Base-by-base conservation (phyloP, 2,329 filamentous ascomycete species). In the Chrysoporthe austroafricana region DNA sequence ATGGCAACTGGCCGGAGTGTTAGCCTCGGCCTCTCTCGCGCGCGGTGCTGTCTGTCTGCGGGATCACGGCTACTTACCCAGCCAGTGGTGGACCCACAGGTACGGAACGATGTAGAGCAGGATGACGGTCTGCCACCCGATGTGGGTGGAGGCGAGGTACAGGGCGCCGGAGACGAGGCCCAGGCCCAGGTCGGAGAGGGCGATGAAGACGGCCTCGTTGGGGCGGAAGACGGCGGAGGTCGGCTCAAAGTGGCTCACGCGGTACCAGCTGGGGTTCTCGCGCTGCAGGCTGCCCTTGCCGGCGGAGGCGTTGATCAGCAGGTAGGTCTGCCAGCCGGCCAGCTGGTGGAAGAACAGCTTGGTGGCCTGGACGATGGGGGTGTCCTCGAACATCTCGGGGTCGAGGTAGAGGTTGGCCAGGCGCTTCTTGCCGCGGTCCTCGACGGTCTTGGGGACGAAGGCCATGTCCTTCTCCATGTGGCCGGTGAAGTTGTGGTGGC, bases 61-160 rank as follows among this genome's bases (percentile, higher is more conserved):
- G 11, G 9, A 2, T 1, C 3, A 3, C 7, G 8, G 7, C n/a
- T 26, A 63, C 83, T 73, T 79, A 88, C 85, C 84, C 64, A 91
- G 83, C 88, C 88, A 91, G 81, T 91, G 86, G 80, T 91, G 88
- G 44, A 90, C 84, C 89, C 89, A 91, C 69, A 90, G 75, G 77
- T 90, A 92, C 18, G 90, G 89, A 46, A 90, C 81, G 39, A 82
- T 80, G 76, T 91, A 91, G 18, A 90, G 79, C 58, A 88, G 79
- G 65, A 85, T 78, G 18, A 89, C 82, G 56, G 84, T 89, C 73
- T 82, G 83, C 70, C 79, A 81, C 48, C 87, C 88, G n/a, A 89
- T 79, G 39, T 82, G 76, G 72, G 83, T 81, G 11, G 83, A 80
- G 34, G 81, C 82, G 66, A 81, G 79, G 75, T 86, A 88, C 56